Percentiles rank a stretch among this genome's conserved stretches.
phyloP scores from a whole-genome alignment of 1,284 basidiomycete species.

The Fomitopsis schrenkii region DNA sequence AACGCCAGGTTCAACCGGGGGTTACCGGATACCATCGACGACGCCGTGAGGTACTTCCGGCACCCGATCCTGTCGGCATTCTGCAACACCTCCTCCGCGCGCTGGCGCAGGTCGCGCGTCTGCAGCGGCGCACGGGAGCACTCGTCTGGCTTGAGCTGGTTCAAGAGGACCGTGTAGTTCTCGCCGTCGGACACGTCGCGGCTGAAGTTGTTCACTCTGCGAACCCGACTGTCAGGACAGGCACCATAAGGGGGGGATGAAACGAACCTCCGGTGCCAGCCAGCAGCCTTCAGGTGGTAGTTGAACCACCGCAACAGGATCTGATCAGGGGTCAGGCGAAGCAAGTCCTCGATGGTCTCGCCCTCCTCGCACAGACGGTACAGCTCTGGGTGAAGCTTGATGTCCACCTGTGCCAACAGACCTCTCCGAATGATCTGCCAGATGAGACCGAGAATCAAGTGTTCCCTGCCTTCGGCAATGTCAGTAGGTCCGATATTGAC shows the following conservation, averaged over 20 bases:
- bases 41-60: slow-evolving; percentile 92
- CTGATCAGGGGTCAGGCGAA: slow-evolving; percentile 94
- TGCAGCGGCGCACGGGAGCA: slow-evolving; percentile 94
- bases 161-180: slow-evolving; percentile 94
- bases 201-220: slow-evolving; percentile 94
- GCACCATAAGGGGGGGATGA: background rate
- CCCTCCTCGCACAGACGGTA: slow-evolving; percentile 95
- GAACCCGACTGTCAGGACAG: background rate
- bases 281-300: slow-evolving; percentile 95
- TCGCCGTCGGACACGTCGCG: slow-evolving; percentile 94
- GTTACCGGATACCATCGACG: slow-evolving; percentile 90
- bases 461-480: slow-evolving; percentile 91
- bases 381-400: slow-evolving; percentile 96
- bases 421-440: slow-evolving; percentile 98
- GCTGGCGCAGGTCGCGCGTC: slow-evolving; percentile 74
- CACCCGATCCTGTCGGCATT: slow-evolving; percentile 94
- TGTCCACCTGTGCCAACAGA: slow-evolving; percentile 91
- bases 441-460: slow-evolving; percentile 96
- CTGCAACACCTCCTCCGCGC: slow-evolving; percentile 87
- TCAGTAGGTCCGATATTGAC: slow-evolving; percentile 97
- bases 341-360: slow-evolving; percentile 94
- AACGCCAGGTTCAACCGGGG: slow-evolving; percentile 99
- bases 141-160: slow-evolving; percentile 91
- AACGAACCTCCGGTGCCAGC: slow-evolving; percentile 77
- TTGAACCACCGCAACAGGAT: slow-evolving; percentile 98